These are phyloP conservation scores for Posidonia australis DNA, from an alignment of 106 monocot genomes.

Conservation along the genomic window DNA sequence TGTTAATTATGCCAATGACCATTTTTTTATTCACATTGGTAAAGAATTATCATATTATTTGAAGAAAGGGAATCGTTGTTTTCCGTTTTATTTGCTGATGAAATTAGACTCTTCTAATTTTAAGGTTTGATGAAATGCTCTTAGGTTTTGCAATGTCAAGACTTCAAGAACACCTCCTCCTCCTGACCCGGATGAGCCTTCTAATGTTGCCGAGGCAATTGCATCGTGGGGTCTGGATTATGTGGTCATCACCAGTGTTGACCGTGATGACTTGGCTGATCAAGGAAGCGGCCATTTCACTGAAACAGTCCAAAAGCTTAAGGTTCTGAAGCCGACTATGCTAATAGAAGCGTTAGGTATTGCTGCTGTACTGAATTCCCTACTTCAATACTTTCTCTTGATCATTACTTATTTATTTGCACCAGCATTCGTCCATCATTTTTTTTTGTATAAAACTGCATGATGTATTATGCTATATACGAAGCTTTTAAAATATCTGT, in stretches of 20 bases:
- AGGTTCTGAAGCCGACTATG: slow-evolving; percentile 57
- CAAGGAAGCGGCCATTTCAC: slow-evolving; percentile 84
- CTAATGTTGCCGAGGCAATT: slow-evolving; percentile 80
- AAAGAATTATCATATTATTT: too few relatives aligned
- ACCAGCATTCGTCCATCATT: too few relatives aligned
- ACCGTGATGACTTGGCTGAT: slow-evolving; percentile 78
- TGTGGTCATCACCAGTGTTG: slow-evolving; percentile 83
- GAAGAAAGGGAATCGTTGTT: too few relatives aligned
- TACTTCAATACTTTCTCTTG: too few relatives aligned
- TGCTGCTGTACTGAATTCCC: neutral
- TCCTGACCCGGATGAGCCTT: slow-evolving; percentile 76
- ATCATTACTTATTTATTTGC: too few relatives aligned
- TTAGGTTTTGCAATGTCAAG: slow-evolving; percentile 84
- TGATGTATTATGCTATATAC: too few relatives aligned
- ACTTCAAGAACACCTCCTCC: slow-evolving; percentile 70
- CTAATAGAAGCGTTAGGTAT: slow-evolving; percentile 80
- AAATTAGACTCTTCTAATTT: neutral
- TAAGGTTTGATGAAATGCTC: neutral
- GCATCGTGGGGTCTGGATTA: slow-evolving; percentile 84
- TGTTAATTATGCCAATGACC: too few relatives aligned
- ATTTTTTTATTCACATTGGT: too few relatives aligned
- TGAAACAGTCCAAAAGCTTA: slow-evolving; percentile 64
- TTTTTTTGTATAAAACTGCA: too few relatives aligned
- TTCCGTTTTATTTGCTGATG: neutral
- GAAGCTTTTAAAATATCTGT: too few relatives aligned